Percentiles rank a stretch among this genome's conserved stretches.
phyloP scores from a whole-genome alignment of 768 basidiomycete genomes.

The Lanmaoa pseudosensibilis region DNA sequence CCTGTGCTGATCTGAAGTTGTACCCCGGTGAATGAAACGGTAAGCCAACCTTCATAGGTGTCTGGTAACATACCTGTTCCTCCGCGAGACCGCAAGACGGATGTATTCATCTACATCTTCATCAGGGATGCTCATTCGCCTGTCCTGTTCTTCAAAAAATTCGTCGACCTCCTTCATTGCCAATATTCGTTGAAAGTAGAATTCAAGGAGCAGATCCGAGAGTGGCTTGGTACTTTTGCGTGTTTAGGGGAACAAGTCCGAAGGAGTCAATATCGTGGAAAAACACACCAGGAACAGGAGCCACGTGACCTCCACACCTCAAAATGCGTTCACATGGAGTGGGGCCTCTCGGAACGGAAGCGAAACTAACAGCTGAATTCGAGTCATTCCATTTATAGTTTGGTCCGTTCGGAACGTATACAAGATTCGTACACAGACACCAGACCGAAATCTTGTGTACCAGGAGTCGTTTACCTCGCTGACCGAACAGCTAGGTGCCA shows the following conservation, averaged over 20 bases:
- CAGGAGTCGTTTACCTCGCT: background rate
- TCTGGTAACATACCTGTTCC: constrained; percentile 16
- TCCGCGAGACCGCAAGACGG: constrained; percentile 17
- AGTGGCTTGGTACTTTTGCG: background rate
- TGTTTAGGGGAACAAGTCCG: constrained; percentile 10
- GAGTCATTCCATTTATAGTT: background rate
- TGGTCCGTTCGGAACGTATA: background rate
- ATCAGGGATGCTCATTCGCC: constrained; percentile 51
- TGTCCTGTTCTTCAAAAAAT: constrained; percentile 58
- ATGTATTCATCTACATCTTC: constrained; percentile 53
- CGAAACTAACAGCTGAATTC: background rate
- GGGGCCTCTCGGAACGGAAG: no score
- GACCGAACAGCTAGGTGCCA: background rate
- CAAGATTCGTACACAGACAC: background rate
- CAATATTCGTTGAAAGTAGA: background rate
- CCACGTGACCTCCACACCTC: constrained; percentile 18
- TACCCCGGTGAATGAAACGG: constrained; percentile 4
- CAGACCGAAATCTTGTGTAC: background rate
- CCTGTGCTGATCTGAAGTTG: constrained; percentile 6
- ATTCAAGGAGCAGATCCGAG: background rate
- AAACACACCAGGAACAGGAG: background rate
- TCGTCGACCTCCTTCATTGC: constrained; percentile 39
- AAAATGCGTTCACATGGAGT: constrained; percentile 4
- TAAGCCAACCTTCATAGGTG: background rate
- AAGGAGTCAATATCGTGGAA: background rate